Evolutionary conservation across 2,329 filamentous ascomycete genomes (phyloP).

Genomic region (Parastagonospora nodorum): DNA sequence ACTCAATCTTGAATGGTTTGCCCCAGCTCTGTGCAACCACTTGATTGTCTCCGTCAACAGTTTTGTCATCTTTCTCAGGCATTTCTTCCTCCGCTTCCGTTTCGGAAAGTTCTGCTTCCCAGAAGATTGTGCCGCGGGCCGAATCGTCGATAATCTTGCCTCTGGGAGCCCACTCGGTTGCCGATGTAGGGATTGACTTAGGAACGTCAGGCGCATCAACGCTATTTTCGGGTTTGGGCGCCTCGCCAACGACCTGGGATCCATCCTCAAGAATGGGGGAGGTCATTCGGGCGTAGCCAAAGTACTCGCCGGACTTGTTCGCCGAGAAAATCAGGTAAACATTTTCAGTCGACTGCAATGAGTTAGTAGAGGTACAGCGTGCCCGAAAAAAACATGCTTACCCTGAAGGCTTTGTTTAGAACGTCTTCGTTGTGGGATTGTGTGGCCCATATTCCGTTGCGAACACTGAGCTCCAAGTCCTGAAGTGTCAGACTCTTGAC

Average conservation of each 20-base stretch:
- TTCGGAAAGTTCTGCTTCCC: slow-evolving; percentile 77
- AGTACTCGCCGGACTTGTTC: slow-evolving; percentile 97
- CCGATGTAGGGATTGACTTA: slow-evolving; percentile 78
- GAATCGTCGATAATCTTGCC: slow-evolving; percentile 92
- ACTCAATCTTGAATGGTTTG: slow-evolving; percentile 88
- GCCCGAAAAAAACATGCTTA: slow-evolving; percentile 47
- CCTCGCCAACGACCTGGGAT: slow-evolving; percentile 50
- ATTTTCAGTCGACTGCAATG: slow-evolving; percentile 70
- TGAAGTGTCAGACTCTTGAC: slow-evolving; percentile 91
- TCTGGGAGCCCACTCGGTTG: slow-evolving; percentile 76
- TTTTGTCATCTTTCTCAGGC: slow-evolving; percentile 37
- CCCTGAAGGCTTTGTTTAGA: slow-evolving; percentile 82
- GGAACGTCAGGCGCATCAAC: slow-evolving; percentile 68
- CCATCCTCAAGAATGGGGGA: slow-evolving; percentile 83
- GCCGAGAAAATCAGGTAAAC: slow-evolving; percentile 95
- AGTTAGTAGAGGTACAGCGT: slow-evolving; percentile 16
- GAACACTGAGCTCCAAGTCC: slow-evolving; percentile 86
- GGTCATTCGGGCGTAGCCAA: slow-evolving; percentile 89
- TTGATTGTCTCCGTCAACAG: slow-evolving; percentile 47
- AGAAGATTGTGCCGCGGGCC: slow-evolving; percentile 93
- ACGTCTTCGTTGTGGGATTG: slow-evolving; percentile 89
- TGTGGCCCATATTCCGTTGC: slow-evolving; percentile 89
- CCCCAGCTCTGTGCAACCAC: slow-evolving; percentile 71
- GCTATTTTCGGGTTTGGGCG: slow-evolving; percentile 64
- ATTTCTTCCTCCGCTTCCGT: slow-evolving; percentile 56